Evolutionary conservation across 106 monocot species (phyloP), one percentile per base, ranked within the genome.

Genomic region (Platanthera guangdongensis): DNA sequence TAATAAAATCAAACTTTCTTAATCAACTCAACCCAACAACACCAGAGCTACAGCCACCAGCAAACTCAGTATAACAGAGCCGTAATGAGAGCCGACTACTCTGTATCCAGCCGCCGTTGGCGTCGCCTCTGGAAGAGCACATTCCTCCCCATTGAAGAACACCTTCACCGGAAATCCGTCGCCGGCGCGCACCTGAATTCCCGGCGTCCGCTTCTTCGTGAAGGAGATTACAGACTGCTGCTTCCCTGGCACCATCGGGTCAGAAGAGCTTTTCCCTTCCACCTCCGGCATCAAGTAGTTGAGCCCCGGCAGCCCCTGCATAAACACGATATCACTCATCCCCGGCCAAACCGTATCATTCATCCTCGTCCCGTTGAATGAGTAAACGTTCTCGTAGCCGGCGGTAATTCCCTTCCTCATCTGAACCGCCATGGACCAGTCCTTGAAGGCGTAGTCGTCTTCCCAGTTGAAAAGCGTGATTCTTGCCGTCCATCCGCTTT

Each of bases 121-220:
- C 32, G 88, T 80, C 21, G 28, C 75, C 10, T 84, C 84, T 1
- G 97, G 97, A 1, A 99, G 77, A 0, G 94, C 72, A 54, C 97
- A 99, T 62, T 99, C 97, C 77, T 92, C 97, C 1, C 97, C 97
- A 18, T 99, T 94, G 74, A 99, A 99, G 76, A 80, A 90, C 28
- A 99, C 82, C 76, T 77, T 86, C 3, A 85, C 70, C 30, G 97
- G 97, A 55, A 99, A 99, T 4, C 97, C 97, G 32, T 91, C 91
- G 15, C 94, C 97, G 13, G 50, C 50, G 45, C 32, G 53, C 64
- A 92, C 77, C 30, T 88, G 51, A 4, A 92, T 82, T 7, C 80
- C 86, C 21, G 84, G 85, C 8, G 88, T 86, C 9, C 57, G 50
- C 75, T 84, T 88, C 86, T 92, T 92, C 6, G 75, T 79, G 75